Base-by-base conservation (phyloP, 2,329 filamentous ascomycete species). In the Fusarium paranaense region DNA sequence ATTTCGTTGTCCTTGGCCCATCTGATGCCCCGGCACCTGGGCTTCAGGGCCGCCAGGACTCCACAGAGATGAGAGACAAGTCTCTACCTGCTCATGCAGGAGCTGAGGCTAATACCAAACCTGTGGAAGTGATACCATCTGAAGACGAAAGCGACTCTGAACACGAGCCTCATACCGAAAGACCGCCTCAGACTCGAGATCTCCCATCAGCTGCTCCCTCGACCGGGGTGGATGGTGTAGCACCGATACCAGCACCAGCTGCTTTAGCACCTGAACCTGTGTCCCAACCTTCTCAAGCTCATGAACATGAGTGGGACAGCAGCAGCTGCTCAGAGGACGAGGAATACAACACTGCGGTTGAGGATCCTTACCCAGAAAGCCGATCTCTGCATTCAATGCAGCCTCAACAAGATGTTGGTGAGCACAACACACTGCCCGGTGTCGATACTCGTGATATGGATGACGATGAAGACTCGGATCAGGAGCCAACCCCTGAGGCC, bases 401-500 rank as follows among this genome's bases (percentile, higher is more conserved):
- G 16, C 56, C 37, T 16, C 38, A 62, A 18, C 60, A 65, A 35
- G 57, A 71, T 54, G 18, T 50, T 13, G 30, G 40, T 27, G 70
- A 73, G 57, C n/a, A 22, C 38, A 25, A 52, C 18, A 58, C 33
- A 32, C 33, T 64, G 33, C 22, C 47, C 13, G 64, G 54, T 10
- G 71, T 68, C 40, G 66, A 72, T 42, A 52, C 65, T 25, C 69
- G 40, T 13, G 65, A 74, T n/a, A 66, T 54, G 2, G 72, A 75
- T 50, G 72, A 69, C 25, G 63, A 59, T 63, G 69, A 66, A 32
- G 32, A 35, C 25, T 72, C 69, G 47, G 72, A 54, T 5, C 58
- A 10, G 40, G 30, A 18, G 40, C 56, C 35, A 47, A n/a, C 40
- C 32, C 45, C 32, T n/a, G n/a, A 72, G 22, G 30, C 58, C 38